A percentile compares a stretch with the other conserved stretches of the same genome.
These are phyloP conservation scores for Ustulina deusta DNA, from an alignment of 2,329 filamentous ascomycete species.

Conservation along the genomic window DNA sequence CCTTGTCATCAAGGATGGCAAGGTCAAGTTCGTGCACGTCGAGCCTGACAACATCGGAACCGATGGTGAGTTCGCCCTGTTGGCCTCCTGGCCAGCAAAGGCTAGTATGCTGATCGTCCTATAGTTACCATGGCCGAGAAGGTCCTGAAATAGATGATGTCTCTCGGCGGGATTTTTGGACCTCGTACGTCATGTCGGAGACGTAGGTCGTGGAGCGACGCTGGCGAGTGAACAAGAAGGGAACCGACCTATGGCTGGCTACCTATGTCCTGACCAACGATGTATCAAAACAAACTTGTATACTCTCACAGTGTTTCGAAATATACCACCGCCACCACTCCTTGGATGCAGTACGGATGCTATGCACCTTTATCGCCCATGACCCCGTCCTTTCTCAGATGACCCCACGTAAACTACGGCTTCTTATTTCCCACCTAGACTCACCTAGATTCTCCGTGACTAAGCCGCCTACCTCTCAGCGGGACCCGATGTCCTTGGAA, in stretches of 20 bases:
- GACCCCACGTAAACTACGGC: too few species aligned
- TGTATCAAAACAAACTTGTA: conserved; percentile 13
- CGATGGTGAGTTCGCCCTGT: conserved; percentile 66
- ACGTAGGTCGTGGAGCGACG: background rate
- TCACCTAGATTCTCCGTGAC: background rate
- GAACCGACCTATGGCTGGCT: background rate
- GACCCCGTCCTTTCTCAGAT: background rate
- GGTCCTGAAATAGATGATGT: conserved; percentile 55
- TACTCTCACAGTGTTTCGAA: conserved; percentile 1
- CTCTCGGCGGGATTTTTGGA: background rate
- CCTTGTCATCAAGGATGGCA: conserved; percentile 84
- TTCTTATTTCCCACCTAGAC: background rate
- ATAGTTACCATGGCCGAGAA: conserved; percentile 65
- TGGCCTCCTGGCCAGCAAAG: conserved; percentile 6
- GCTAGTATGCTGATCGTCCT: conserved; percentile 18
- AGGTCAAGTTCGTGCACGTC: conserved; percentile 82
- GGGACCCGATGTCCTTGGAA: too few species aligned
- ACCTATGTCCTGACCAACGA: background rate
- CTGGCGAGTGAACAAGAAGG: background rate
- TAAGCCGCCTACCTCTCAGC: background rate
- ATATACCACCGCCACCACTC: background rate
- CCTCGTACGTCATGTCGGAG: background rate
- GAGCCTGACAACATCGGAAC: conserved; percentile 91
- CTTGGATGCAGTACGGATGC: background rate
- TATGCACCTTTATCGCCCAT: background rate